Conservation (phyloP, 1,284 basidiomycete genomes). For the Peniophora sp. region DNA sequence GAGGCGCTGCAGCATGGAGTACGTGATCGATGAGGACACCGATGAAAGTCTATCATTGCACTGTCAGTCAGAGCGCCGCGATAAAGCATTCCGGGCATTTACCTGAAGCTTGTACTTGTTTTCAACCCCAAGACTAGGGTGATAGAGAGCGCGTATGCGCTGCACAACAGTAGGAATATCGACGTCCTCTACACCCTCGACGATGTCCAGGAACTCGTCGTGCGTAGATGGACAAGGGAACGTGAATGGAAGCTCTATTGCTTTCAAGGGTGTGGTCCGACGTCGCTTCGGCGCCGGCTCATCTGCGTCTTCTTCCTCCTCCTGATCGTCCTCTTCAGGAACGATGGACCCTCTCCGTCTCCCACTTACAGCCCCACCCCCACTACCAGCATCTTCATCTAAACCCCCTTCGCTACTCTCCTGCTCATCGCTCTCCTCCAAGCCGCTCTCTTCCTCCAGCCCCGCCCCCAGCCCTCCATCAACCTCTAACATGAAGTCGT, state of each 20-base stretch:
- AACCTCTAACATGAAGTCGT: conserved; percentile 70
- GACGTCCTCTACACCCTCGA: conserved; percentile 61
- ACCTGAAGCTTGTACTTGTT: conserved; percentile 93
- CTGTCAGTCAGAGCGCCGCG: conserved; percentile 3
- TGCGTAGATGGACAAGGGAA: conserved; percentile 86
- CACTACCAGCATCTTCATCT: conserved; percentile 22
- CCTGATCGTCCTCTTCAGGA: conserved; percentile 34
- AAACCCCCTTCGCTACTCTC: conserved; percentile 25
- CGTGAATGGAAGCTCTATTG: conserved; percentile 79
- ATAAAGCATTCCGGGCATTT: conserved; percentile 13
- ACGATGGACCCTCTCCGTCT: conserved; percentile 17
- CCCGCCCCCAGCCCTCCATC: conserved; percentile 43
- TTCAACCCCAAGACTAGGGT: conserved; percentile 83
- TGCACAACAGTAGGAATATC: conserved; percentile 83
- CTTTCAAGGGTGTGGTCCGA: background rate
- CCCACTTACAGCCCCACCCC: conserved; percentile 24
- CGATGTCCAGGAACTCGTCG: conserved; percentile 81
- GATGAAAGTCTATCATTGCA: conserved; percentile 49
- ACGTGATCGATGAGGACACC: conserved; percentile 89
- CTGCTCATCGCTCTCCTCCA: conserved; percentile 20
- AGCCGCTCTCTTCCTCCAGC: conserved; percentile 28
- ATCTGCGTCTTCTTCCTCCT: conserved; percentile 18
- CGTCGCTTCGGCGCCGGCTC: conserved; percentile 5
- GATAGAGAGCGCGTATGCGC: conserved; percentile 86
- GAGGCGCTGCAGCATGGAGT: conserved; percentile 67